Evolutionary conservation across 352 stramenopile species (phyloP).

Genomic region (Phytophthora multivora): DNA sequence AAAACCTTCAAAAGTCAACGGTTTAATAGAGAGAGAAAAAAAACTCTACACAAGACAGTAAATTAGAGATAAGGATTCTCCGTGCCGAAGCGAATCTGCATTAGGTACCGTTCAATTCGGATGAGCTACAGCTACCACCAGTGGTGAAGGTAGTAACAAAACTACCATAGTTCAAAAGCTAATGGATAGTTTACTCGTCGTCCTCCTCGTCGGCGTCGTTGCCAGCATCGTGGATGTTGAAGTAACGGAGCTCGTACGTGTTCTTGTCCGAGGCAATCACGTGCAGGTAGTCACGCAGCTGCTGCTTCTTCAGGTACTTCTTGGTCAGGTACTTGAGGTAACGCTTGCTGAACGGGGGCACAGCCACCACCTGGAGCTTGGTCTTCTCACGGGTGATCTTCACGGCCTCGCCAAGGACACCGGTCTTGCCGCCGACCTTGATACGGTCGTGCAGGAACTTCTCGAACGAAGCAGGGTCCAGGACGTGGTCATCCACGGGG

Average conservation of each 20-base stretch:
- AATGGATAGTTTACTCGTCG: conserved; percentile 74
- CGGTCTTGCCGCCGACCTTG: conserved; percentile 99
- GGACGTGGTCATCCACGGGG: conserved; percentile 98
- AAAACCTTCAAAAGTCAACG: no score
- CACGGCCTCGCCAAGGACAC: conserved; percentile 94
- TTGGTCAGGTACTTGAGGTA: conserved; percentile 99
- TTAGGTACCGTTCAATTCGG: conserved; percentile 33
- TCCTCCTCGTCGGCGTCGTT: conserved; percentile 91
- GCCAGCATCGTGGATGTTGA: conserved; percentile 96
- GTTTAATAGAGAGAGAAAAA: no score
- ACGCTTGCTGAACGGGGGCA: conserved; percentile 98
- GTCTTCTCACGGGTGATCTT: conserved; percentile 97
- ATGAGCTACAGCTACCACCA: conserved; percentile 11
- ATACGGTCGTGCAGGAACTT: conserved; percentile 99
- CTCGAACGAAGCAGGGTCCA: conserved; percentile 99
- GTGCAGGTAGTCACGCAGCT: conserved; percentile 99
- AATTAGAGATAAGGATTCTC: conserved; percentile 21
- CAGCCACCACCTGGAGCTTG: conserved; percentile 95
- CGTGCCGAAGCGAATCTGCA: conserved; percentile 38
- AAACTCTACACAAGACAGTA: background rate
- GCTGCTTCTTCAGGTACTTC: conserved; percentile 99
- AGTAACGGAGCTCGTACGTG: conserved; percentile 99
- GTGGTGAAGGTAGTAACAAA: no score
- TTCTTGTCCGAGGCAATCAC: conserved; percentile 99
- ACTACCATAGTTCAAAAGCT: conserved; percentile 1